Evolutionary conservation across 2,329 filamentous ascomycete genomes (phyloP).

Genomic region (Diaporthe helianthi): DNA sequence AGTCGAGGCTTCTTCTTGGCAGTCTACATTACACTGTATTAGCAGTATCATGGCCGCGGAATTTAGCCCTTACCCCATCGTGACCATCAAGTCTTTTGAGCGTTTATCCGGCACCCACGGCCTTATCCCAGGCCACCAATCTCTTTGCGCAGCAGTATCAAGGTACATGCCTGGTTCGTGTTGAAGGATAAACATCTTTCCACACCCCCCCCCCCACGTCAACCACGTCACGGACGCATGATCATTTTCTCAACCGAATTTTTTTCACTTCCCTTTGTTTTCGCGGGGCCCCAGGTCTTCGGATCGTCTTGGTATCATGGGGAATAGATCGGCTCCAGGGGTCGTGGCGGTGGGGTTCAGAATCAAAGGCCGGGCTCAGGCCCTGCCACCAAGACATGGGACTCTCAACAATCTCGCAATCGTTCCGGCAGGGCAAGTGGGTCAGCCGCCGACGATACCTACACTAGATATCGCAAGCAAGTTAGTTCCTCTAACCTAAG

Average conservation of each 20-base stretch:
- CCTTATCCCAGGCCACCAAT: not conserved
- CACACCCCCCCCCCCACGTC: not conserved
- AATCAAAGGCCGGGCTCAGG: not conserved
- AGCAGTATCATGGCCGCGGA: not conserved
- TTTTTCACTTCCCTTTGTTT: too few relatives aligned
- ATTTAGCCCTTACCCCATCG: not conserved
- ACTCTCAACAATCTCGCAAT: not conserved
- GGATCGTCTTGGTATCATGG: not conserved
- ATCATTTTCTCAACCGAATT: not conserved
- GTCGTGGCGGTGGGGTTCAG: too few relatives aligned
- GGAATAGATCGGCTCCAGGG: not conserved
- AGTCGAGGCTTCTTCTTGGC: not conserved
- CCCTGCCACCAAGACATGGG: not conserved
- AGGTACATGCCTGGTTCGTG: not conserved
- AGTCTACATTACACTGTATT: not conserved
- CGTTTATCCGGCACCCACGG: not conserved
- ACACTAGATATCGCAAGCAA: not conserved
- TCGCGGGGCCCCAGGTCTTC: slow-evolving; percentile 6
- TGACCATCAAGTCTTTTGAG: not conserved
- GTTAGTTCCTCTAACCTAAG: not conserved
- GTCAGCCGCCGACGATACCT: slow-evolving; percentile 15
- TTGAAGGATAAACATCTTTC: not conserved
- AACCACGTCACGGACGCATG: slow-evolving; percentile 7
- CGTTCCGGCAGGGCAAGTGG: slow-evolving; percentile 4
- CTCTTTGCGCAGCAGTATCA: not conserved